Base-by-base conservation (phyloP, 345 rosid species). In the Iberis pinnata region DNA sequence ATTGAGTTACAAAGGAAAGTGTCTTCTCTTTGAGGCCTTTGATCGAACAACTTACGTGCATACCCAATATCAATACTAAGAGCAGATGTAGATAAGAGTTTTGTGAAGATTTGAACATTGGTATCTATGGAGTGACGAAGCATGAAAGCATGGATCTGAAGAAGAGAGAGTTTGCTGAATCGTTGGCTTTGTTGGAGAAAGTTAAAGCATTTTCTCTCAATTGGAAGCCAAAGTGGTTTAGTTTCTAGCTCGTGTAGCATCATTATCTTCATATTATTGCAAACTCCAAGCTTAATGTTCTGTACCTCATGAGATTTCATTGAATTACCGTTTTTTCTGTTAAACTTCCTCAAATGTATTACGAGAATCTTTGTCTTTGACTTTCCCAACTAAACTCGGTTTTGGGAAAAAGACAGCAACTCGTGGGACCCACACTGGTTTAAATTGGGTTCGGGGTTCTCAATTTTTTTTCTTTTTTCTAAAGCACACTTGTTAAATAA, bases 141-240 rank as follows among this genome's bases (percentile, higher is more conserved):
- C 70, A 88, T 82, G 68, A 75, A 71, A 32, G 84, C 83, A 38
- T 84, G 89, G 65, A 78, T 74, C 64, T 74, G 89, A 25, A 75
- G 66, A 36, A 81, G 78, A 38, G 65, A 35, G 44, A 25, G 16
- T 46, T 56, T 75, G 8, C 73, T 49, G 20, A 35, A 27, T 8
- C 52, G 45, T 15, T 61, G 65, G 43, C 49, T 54, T 47, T 58
- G 66, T 42, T 70, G 85, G 33, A 88, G 82, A 46, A 79, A 72
- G 49, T 48, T 60, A 27, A 84, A 71, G 54, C 82, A 81, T 64
- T 66, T 54, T 58, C 86, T 72, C 65, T 80, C 89, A 16, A 49
- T 10, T 0, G 80, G 75, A 29, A 72, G 73, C 89, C 89, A 81
- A 5, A 63, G 39, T 13, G 2, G 48, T 58, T 32, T 72, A 43